Evolutionary conservation across 2,329 filamentous ascomycete genomes (phyloP).

Genomic region (Aureobasidium sp.): DNA sequence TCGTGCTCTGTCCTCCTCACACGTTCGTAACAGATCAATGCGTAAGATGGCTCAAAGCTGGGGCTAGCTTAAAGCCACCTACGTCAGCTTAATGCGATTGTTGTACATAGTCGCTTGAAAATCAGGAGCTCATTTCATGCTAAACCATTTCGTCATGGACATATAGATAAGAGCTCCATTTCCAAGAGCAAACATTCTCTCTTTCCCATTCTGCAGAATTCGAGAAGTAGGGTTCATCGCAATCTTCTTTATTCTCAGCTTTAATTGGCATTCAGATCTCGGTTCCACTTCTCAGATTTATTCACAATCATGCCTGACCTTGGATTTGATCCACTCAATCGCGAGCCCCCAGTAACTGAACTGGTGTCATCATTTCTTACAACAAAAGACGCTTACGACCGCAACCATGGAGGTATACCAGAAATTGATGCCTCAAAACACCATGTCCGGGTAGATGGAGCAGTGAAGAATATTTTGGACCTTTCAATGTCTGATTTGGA

Average conservation of each 20-base stretch:
- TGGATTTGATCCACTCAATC: constrained; percentile 37
- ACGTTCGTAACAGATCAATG: no score
- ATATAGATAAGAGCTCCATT: not conserved
- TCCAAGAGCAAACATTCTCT: not conserved
- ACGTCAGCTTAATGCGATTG: no score
- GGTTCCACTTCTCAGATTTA: not conserved
- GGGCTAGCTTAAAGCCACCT: no score
- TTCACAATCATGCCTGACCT: constrained; percentile 9
- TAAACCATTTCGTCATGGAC: constrained; percentile 10
- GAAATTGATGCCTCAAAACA: constrained; percentile 28
- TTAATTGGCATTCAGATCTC: not conserved
- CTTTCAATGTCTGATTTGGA: constrained; percentile 43
- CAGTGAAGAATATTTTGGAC: constrained; percentile 38
- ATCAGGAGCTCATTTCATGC: not conserved
- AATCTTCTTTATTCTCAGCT: not conserved
- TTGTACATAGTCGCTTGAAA: not conserved
- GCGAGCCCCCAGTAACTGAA: constrained; percentile 40
- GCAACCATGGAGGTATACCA: constrained; percentile 30
- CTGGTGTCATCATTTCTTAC: constrained; percentile 47
- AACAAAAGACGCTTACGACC: constrained; percentile 45
- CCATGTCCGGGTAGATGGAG: constrained; percentile 44
- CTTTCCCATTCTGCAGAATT: not conserved
- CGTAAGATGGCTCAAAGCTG: no score
- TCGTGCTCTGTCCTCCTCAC: no score
- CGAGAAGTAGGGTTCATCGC: not conserved